Percentiles rank a stretch among this genome's conserved stretches.
Conservation (phyloP, 306 rosid species). For the Acmispon strigosus region DNA sequence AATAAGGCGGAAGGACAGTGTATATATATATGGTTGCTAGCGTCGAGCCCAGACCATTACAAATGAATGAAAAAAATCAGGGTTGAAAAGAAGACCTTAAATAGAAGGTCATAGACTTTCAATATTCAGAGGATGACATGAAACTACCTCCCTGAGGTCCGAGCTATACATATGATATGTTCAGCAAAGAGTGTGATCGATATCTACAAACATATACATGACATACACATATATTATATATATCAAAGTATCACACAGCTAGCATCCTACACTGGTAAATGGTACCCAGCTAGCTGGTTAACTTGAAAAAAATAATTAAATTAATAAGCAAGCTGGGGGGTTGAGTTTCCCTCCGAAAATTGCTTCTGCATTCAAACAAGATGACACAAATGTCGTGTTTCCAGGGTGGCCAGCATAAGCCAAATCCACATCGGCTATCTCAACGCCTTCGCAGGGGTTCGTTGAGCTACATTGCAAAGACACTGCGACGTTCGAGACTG, state of each 20-base stretch:
- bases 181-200: not conserved
- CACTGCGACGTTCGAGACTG: constrained; percentile 36
- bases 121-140: not conserved
- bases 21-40: too few species aligned
- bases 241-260: not conserved
- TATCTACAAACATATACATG: not conserved
- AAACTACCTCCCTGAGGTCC: not conserved
- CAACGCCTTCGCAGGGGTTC: constrained; percentile 45
- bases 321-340: constrained; percentile 36
- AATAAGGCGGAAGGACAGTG: too few species aligned
- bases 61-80: not conserved
- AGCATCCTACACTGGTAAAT: not conserved
- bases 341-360: constrained; percentile 27
- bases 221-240: too few species aligned
- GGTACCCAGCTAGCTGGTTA: too few species aligned
- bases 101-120: too few species aligned
- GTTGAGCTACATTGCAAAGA: constrained; percentile 42
- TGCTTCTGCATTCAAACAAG: constrained; percentile 47
- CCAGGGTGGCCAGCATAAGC: not conserved
- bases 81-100: not conserved
- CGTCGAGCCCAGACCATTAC: too few species aligned
- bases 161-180: not conserved
- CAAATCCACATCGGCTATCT: constrained; percentile 38
- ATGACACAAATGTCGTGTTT: not conserved
- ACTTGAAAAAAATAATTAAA: too few species aligned